Base-by-base conservation (phyloP, 805 yeast genomes). In the Suhomyces emberorum region DNA sequence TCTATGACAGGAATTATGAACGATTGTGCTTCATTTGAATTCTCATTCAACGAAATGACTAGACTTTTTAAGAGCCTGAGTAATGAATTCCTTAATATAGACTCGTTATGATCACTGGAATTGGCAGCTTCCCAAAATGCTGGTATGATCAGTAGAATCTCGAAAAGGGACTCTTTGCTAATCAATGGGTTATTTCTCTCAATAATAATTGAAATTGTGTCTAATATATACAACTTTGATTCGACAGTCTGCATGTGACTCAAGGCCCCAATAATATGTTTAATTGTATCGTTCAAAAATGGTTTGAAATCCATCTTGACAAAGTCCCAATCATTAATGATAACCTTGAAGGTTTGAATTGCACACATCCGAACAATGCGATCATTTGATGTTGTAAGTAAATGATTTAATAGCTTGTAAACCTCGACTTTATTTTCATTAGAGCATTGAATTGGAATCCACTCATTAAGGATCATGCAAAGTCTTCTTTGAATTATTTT, bases 321-420 rank as follows among this genome's bases (percentile, higher is more conserved):
- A 57, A 91, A 89, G 42, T 85, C 89, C 86, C 95, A 87, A 50
- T 88, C 96, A 42, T 87, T 89, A 21, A 91, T 68, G 32, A 85
- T 69, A 19, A 76, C 70, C 41, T 79, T 72, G 15, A 89, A 61
- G 0, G 91, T 77, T 49, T 81, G 83, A 11, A 83, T 69, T 0
- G 93, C 81, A 0, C 95, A 77, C 15, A 93, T 55, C 47, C 73
- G 74, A 2, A 93, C 95, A n/a, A 91, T 95, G 37, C 73, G 70
- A 55, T 93, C 98, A 45, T 80, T 76, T 19, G 54, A 47, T 18
- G 67, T 57, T 21, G 69, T 61, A 44, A 88, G 54, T n/a, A 80
- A 61, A 26, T 59, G 58, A 14, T 70, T 42, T 18, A 88, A 65
- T 28, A 85, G 66, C 34, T 72, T 65, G 54, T 84, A 91, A 16